Base-by-base conservation (phyloP, 805 yeast species). In the Hagleromyces aurorensis region DNA sequence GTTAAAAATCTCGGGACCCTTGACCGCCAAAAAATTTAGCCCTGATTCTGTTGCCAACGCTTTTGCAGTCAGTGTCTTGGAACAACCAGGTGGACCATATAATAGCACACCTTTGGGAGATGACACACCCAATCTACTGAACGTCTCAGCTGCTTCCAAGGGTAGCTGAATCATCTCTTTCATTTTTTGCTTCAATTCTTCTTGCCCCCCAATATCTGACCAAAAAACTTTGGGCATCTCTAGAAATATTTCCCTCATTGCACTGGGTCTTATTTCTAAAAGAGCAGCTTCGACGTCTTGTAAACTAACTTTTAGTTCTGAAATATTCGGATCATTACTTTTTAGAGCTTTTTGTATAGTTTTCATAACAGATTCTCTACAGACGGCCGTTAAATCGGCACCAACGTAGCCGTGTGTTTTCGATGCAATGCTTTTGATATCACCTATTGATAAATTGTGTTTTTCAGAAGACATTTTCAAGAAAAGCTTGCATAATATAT, bases 31-130 rank as follows among this genome's bases (percentile, higher is more conserved):
- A 55, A 89, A 89, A 47, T 89, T 89, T 28, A 89, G 69, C 0
- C 96, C 96, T 2, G 96, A 80, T 57, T 89, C 98, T 0, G 95
- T 82, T 0, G 97, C 97, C 17, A 89, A 61, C 0, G 96, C 96
- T 50, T 89, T 89, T 2, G 96, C 97, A 0, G 94, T 84, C 38
- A 89, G 59, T 0, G 98, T 89, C 48, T 89, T 89, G 7, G 96
- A 87, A 61, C 97, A 89, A 10, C 98, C 98, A 0, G 98, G 97
- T 1, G 99, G 99, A 0, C 99, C 99, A 55, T 91, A 91, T 13
- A 91, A 63, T 26, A 91, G 57, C 1, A 91, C 80, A 20, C 99
- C 99, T 43, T 84, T 81, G 3, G 99, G 99, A 0, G 97, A 86
- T 23, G 72, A 64, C 3, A 91, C 78, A 0, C 97, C 97, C 9